These are phyloP conservation scores for Endocalyx cinctus DNA, from an alignment of 2,329 filamentous ascomycete genomes.

Conservation along the genomic window DNA sequence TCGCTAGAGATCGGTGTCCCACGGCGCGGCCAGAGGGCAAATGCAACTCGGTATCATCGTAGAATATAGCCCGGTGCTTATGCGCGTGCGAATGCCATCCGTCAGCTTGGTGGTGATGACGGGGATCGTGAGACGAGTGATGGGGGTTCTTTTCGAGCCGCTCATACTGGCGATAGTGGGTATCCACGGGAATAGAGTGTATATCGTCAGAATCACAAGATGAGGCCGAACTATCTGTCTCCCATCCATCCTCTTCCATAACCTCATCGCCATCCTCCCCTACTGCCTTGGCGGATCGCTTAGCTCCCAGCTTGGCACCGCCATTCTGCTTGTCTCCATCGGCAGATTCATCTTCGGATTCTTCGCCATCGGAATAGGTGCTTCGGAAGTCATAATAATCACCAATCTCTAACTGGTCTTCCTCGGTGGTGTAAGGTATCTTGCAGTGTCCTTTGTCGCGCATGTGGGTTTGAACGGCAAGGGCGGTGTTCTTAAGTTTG, in stretches of 20 bases:
- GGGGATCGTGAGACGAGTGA: constrained; percentile 66
- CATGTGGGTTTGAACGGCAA: constrained; percentile 93
- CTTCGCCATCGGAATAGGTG: constrained; percentile 82
- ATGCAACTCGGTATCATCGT: constrained; percentile 91
- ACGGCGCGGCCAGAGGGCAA: constrained; percentile 85
- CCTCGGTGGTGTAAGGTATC: constrained; percentile 84
- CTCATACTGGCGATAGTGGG: constrained; percentile 66
- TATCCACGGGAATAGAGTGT: constrained; percentile 71
- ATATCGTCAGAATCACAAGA: constrained; percentile 84
- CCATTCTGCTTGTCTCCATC: constrained; percentile 46
- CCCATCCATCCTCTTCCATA: constrained; percentile 70
- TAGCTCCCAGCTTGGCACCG: constrained; percentile 67
- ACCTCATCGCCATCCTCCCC: constrained; percentile 52
- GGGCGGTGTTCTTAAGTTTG: constrained; percentile 72
- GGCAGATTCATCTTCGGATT: constrained; percentile 50
- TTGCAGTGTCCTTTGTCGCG: constrained; percentile 94
- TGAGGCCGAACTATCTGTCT: constrained; percentile 88
- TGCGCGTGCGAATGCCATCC: constrained; percentile 82
- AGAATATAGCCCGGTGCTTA: constrained; percentile 74
- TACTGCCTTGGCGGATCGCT: constrained; percentile 48
- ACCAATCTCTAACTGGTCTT: constrained; percentile 88
- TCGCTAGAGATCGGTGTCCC: constrained; percentile 81
- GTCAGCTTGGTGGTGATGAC: constrained; percentile 68
- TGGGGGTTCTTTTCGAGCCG: constrained; percentile 69
- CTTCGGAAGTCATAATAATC: constrained; percentile 96